Evolutionary conservation across 768 basidiomycete genomes (phyloP).

Genomic region (Serendipita sp.): DNA sequence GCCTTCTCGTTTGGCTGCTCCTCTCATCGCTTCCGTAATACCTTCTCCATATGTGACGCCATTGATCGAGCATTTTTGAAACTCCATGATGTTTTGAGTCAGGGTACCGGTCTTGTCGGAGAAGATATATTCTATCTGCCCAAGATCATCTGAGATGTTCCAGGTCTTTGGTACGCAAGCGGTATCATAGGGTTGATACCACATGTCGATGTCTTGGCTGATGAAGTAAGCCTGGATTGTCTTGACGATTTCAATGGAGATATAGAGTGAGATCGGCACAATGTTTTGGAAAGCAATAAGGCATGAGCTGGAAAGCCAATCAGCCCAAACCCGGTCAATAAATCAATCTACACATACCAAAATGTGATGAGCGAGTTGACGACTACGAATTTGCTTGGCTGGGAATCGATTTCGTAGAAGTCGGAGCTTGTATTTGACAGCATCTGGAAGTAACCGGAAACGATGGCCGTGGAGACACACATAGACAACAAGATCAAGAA

Average conservation of each 20-base stretch:
- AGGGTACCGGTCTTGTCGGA: conserved; percentile 95
- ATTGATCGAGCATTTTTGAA: conserved; percentile 82
- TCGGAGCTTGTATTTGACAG: conserved; percentile 46
- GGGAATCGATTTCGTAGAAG: conserved; percentile 52
- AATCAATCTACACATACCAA: conserved; percentile 40
- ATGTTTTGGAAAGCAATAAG: conserved; percentile 97
- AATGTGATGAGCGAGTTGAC: conserved; percentile 81
- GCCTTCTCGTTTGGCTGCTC: conserved; percentile 75
- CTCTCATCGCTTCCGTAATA: conserved; percentile 87
- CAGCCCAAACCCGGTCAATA: conserved; percentile 7
- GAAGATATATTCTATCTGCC: conserved; percentile 92
- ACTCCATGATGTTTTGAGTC: conserved; percentile 98
- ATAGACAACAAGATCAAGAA: conserved; percentile 64
- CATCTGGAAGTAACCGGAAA: conserved; percentile 57
- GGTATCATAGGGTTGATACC: conserved; percentile 73
- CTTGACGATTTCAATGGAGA: conserved; percentile 96
- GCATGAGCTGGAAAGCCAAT: conserved; percentile 44
- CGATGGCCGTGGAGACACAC: conserved; percentile 60
- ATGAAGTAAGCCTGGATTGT: conserved; percentile 96
- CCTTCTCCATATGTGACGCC: conserved; percentile 86
- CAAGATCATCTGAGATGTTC: conserved; percentile 97
- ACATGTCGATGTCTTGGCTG: conserved; percentile 92
- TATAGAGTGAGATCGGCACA: conserved; percentile 89
- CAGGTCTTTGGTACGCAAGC: conserved; percentile 92
- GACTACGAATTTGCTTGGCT: conserved; percentile 42